Evolutionary conservation across 1,284 basidiomycete genomes (phyloP), one percentile per base, ranked within the genome.

Genomic region (Cutaneotrichosporon sp.): DNA sequence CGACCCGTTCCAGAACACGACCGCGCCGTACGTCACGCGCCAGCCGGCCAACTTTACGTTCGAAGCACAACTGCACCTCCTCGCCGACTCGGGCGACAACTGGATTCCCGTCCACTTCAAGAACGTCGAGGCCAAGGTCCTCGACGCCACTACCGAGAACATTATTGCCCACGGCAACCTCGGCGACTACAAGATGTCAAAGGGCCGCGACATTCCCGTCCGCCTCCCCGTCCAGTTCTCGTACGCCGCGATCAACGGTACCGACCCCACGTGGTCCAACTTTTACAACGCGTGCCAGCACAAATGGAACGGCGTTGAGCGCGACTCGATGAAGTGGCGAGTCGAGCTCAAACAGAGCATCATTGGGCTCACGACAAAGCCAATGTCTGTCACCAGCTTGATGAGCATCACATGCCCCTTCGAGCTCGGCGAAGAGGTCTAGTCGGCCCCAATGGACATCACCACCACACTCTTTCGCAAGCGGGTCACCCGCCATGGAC

Each of bases 1-100:
- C 5, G 68, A 74, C 4, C 87, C 88, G 0, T 79, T 92, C 36
- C 81, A 79, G 47, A 80, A 83, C 1, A 81, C 80, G 0, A 59
- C 73, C 42, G 68, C 74, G 18, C 17, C 39, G 8, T 45, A 34
- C 50, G 90, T 91, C 76, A 83, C 80, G 38, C 81, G 86, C 48
- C 68, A 77, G 0, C 88, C 88, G 0, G 83, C 90, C 46, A 92
- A 92, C 73, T 93, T 91, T 73, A 83, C 85, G 17, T 93, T 92
- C 78, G 79, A 85, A 2, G 88, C 84, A 1, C 77, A 80, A 45
- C 82, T 88, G 18, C 79, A 84, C 41, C 77, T 93, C 9, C 80
- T 87, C 63, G 78, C 87, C 42, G 81, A 90, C 73, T 89, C 88
- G 4, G 77, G 76, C 14, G 75, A 72, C 62, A 89, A 85, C 60